Conservation (phyloP, 2,329 filamentous ascomycete genomes). For the Diplodia corticola region DNA sequence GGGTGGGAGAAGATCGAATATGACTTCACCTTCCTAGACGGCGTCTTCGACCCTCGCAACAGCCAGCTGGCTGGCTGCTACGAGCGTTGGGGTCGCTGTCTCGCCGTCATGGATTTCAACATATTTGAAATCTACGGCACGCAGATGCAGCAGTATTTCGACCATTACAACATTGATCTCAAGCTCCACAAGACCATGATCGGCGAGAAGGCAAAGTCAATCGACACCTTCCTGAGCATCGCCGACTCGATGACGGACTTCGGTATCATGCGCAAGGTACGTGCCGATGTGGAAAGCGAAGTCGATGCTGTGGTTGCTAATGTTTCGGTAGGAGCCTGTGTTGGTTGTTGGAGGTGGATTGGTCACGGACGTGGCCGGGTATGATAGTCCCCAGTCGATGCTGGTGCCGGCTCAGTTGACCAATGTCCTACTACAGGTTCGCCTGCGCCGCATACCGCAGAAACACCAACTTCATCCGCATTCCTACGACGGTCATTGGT, state of each 20-base stretch:
- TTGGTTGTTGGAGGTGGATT: slow-evolving; percentile 68
- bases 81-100: slow-evolving; percentile 62
- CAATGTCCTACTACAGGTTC: slow-evolving; percentile 51
- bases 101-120: slow-evolving; percentile 71
- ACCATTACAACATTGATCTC: slow-evolving; percentile 62
- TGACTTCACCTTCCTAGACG: slow-evolving; percentile 72
- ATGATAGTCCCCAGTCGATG: slow-evolving; percentile 38
- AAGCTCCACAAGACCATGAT: slow-evolving; percentile 72
- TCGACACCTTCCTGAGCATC: slow-evolving; percentile 68
- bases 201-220: slow-evolving; percentile 73
- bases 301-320: slow-evolving; percentile 23
- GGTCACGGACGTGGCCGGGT: slow-evolving; percentile 74
- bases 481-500: slow-evolving; percentile 73
- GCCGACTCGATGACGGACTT: slow-evolving; percentile 75
- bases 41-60: slow-evolving; percentile 63
- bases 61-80: slow-evolving; percentile 65
- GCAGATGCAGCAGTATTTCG: slow-evolving; percentile 67
- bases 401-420: slow-evolving; percentile 26
- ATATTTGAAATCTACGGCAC: slow-evolving; percentile 68
- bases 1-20: slow-evolving; percentile 77
- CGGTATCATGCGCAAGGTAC: slow-evolving; percentile 63
- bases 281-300: slow-evolving; percentile 34
- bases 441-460: slow-evolving; percentile 71
- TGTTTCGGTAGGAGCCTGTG: slow-evolving; percentile 58
- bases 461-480: slow-evolving; percentile 72